Evolutionary conservation across 1,139 yeast genomes (phyloP).

Genomic region (Geotrichum histeridarum): DNA sequence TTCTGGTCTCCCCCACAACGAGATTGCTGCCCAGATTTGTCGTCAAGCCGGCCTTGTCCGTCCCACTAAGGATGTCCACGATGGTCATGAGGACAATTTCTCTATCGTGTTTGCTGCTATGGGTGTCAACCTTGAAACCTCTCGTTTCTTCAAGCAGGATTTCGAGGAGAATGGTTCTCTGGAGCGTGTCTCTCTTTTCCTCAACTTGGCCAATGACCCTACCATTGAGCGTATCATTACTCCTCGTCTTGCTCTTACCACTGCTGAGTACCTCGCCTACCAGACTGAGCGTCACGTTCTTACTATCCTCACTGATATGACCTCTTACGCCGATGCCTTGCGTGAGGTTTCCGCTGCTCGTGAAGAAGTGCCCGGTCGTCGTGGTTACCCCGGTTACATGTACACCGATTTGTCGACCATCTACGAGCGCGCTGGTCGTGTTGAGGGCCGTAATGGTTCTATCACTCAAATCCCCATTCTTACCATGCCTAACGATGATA

Average conservation of each 20-base stretch:
- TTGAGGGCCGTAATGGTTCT: conserved; percentile 98
- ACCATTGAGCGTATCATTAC: conserved; percentile 98
- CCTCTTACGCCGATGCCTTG: conserved; percentile 97
- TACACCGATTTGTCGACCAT: conserved; percentile 98
- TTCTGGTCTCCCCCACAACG: conserved; percentile 98
- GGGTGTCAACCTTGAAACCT: conserved; percentile 92
- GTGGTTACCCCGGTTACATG: conserved; percentile 99
- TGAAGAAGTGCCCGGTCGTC: conserved; percentile 99
- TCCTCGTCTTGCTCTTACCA: conserved; percentile 97
- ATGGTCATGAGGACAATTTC: conserved; percentile 98
- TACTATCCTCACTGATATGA: conserved; percentile 97
- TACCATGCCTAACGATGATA: conserved; percentile 99
- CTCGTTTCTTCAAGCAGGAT: conserved; percentile 95
- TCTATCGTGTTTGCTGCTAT: conserved; percentile 98
- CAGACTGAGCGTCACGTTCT: conserved; percentile 99
- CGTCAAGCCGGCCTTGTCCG: conserved; percentile 99
- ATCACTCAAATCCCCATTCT: conserved; percentile 97
- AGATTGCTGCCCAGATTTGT: conserved; percentile 98
- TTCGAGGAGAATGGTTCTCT: conserved; percentile 98
- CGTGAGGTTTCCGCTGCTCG: conserved; percentile 99
- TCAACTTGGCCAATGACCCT: conserved; percentile 97
- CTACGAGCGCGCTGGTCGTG: conserved; percentile 99
- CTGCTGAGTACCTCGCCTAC: conserved; percentile 97
- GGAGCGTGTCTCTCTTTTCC: conserved; percentile 93
- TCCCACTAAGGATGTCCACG: conserved; percentile 98